Percentiles rank a stretch among this genome's conserved stretches.
phyloP scores from a whole-genome alignment of 495 filamentous ascomycete genomes.

The Tuber microsphaerosporum region DNA sequence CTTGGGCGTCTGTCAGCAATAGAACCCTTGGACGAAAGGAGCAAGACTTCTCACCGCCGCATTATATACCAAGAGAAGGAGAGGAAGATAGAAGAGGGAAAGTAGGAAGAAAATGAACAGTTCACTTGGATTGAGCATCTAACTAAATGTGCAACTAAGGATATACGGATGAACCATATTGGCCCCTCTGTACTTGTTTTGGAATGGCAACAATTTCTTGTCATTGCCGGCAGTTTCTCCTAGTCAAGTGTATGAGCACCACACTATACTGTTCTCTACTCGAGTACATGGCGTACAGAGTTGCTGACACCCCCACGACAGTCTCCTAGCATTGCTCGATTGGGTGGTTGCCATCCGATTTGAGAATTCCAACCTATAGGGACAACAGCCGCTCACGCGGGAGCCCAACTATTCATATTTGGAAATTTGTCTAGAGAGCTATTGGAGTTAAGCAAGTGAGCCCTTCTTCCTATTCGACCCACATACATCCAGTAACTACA shows the following conservation, averaged over 20 bases:
- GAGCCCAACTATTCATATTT: background rate
- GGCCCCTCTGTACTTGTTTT: background rate
- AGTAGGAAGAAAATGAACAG: background rate
- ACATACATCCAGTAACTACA: background rate
- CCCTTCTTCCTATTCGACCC: background rate
- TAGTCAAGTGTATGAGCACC: background rate
- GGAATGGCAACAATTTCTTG: background rate
- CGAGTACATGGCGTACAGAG: background rate
- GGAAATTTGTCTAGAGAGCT: background rate
- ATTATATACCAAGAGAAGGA: background rate
- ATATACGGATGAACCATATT: background rate
- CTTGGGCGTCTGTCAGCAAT: background rate
- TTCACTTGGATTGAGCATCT: background rate
- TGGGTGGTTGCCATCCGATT: slow-evolving; percentile 18
- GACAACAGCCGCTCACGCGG: slow-evolving; percentile 20
- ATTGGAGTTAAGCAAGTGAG: background rate
- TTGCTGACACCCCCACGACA: slow-evolving; percentile 24
- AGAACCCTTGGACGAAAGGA: background rate
- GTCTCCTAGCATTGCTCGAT: slow-evolving; percentile 25
- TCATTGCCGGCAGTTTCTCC: background rate
- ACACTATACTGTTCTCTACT: background rate
- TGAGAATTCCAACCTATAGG: slow-evolving; percentile 15
- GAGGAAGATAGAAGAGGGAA: background rate
- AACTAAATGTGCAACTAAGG: background rate
- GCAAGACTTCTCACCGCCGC: background rate